Evolutionary conservation across 139 green algal genomes (phyloP).

Genomic region (Ostreobium quekettii): DNA sequence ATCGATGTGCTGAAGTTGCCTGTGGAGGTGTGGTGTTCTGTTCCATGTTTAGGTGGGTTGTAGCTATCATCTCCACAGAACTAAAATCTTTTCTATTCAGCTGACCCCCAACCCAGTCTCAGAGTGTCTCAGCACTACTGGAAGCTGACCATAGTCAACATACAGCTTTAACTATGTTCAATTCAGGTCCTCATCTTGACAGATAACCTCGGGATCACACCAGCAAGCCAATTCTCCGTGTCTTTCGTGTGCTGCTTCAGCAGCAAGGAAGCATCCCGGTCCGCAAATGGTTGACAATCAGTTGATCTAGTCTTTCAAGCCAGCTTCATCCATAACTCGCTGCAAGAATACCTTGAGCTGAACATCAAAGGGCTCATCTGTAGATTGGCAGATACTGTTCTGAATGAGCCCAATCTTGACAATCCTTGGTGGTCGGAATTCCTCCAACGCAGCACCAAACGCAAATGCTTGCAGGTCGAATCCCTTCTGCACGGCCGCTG

Average conservation of each 20-base stretch:
- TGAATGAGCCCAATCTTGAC: conserved; percentile 83
- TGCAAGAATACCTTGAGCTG: conserved; percentile 45
- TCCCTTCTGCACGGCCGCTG: not conserved
- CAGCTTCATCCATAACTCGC: not conserved
- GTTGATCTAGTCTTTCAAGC: not conserved
- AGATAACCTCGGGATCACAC: no score
- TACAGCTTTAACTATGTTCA: no score
- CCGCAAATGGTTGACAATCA: not conserved
- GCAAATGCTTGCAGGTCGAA: conserved; percentile 68
- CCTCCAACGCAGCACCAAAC: conserved; percentile 68
- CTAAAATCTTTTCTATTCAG: no score
- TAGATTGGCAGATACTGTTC: conserved; percentile 65
- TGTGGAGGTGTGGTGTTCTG: no score
- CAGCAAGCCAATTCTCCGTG: no score
- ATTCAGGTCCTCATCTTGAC: no score
- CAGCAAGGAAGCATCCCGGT: not conserved
- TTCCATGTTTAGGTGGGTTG: no score
- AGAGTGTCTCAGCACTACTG: no score
- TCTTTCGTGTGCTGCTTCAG: not conserved
- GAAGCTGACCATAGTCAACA: no score
- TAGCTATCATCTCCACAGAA: no score
- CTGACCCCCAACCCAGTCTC: no score
- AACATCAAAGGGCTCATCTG: conserved; percentile 67
- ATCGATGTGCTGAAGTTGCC: no score
- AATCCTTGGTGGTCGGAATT: conserved; percentile 62